Conservation (phyloP, 2,329 filamentous ascomycete species). For the Hypocrella siamensis region DNA sequence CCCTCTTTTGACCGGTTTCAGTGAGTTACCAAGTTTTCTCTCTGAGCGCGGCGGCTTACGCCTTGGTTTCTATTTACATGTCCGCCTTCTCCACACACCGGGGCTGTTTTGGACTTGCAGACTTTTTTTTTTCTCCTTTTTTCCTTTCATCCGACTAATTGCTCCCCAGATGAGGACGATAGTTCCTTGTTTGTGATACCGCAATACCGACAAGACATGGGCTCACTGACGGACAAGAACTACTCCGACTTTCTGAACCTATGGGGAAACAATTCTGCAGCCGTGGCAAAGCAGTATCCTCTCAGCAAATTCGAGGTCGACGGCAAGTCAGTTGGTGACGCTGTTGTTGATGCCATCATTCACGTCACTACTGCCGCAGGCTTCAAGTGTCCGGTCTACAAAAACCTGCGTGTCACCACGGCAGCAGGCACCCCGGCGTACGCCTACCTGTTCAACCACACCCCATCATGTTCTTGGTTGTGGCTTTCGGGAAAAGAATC, state of each 20-base stretch:
- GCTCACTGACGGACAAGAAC: constrained; percentile 4
- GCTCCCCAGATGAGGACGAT: constrained; percentile 3
- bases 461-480: constrained; percentile 4
- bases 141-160: constrained; percentile 5
- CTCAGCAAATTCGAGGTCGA: constrained; percentile 6
- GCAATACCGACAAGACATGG: not conserved
- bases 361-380: constrained; percentile 4
- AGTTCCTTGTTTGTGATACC: constrained; percentile 5
- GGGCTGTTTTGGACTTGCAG: too few relatives aligned
- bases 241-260: constrained; percentile 5
- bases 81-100: too few relatives aligned
- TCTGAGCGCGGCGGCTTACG: not conserved
- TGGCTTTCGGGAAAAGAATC: constrained; percentile 5
- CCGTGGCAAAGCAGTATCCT: constrained; percentile 5
- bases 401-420: constrained; percentile 4
- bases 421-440: constrained; percentile 4
- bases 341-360: constrained; percentile 4
- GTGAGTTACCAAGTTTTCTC: not conserved
- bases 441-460: constrained; percentile 6
- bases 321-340: constrained; percentile 3
- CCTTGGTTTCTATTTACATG: too few relatives aligned
- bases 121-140: not conserved
- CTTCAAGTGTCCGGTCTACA: constrained; percentile 5
- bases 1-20: constrained; percentile 4
- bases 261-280: constrained; percentile 3